Conservation (phyloP, 2,329 filamentous ascomycete genomes). For the Fusarium clavum region DNA sequence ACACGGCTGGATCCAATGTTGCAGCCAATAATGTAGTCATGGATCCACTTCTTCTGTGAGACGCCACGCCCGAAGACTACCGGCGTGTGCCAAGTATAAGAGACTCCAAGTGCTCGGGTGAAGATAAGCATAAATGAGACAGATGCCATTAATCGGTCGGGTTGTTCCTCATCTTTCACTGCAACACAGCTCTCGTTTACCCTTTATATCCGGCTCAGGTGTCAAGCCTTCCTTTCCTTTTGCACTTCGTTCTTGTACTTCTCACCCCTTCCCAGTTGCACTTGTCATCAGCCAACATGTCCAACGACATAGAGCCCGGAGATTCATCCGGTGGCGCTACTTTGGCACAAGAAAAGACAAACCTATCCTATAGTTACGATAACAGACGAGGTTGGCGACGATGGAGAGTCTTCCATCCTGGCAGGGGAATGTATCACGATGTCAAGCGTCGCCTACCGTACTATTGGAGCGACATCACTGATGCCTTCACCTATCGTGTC, state of each 20-base stretch:
- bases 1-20: background rate
- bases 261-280: background rate
- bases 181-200: background rate
- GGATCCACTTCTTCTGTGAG: background rate
- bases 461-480: slow-evolving; percentile 3
- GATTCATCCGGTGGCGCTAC: background rate
- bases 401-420: slow-evolving; percentile 3
- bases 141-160: background rate
- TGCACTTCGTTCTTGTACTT: fast-evolving
- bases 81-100: background rate
- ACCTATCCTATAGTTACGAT: slow-evolving; percentile 1
- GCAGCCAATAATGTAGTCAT: background rate
- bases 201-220: background rate
- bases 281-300: background rate
- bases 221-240: too few species aligned
- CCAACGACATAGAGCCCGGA: background rate
- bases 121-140: background rate
- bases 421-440: slow-evolving; percentile 9
- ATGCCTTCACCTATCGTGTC: slow-evolving; percentile 4
- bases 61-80: background rate
- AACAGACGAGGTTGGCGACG: background rate
- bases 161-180: fast-evolving
- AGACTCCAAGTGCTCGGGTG: background rate
- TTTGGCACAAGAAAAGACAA: background rate
- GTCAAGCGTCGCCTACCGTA: background rate